Base-by-base conservation (phyloP, 495 filamentous ascomycete species). In the Neurospora sp. region DNA sequence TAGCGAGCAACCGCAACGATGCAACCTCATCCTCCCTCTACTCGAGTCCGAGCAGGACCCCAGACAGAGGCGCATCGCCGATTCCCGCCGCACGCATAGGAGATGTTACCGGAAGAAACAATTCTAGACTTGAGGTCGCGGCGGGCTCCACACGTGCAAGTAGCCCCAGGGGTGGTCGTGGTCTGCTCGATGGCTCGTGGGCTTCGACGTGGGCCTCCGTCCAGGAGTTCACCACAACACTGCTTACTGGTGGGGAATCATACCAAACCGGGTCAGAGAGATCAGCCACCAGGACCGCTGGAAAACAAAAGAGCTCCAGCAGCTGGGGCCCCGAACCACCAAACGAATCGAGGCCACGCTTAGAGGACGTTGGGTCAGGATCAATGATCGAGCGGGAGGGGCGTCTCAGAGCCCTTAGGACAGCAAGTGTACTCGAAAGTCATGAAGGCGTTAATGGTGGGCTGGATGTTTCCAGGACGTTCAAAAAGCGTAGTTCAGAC, bases 401-500 rank as follows among this genome's bases (percentile, higher is more conserved):
- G 37, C 75, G 76, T 42, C 77, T 88, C 40, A 84, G 81, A 76
- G 81, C 83, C 8, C 82, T 80, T 79, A 84, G 81, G 75, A 86
- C 77, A 45, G 82, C 81, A 31, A 85, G 83, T 70, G 78, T 88
- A 4, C 78, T 88, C n/a, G 85, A 88, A 72, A 85, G 83, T 27
- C 80, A 85, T 70, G 84, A 85, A 10, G 84, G 83, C 3, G 80
- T 83, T 5, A 86, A 85, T 71, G 82, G 82, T n/a, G 82, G 81
- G 3, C 70, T 85, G 69, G 85, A 88, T 73, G 78, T 83, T 14
- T 70, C 81, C 22, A 83, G 85, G 10, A 84, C 80, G 70, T 86
- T 84, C 75, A 89, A 89, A 77, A 80, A 83, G 74, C 80, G 87
- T 71, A 86, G 77, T n/a, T 89, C 87, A 27, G 83, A 85, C 69